These are phyloP conservation scores for Pseudoperonospora humuli DNA, from an alignment of 352 stramenopile species.

Conservation along the genomic window DNA sequence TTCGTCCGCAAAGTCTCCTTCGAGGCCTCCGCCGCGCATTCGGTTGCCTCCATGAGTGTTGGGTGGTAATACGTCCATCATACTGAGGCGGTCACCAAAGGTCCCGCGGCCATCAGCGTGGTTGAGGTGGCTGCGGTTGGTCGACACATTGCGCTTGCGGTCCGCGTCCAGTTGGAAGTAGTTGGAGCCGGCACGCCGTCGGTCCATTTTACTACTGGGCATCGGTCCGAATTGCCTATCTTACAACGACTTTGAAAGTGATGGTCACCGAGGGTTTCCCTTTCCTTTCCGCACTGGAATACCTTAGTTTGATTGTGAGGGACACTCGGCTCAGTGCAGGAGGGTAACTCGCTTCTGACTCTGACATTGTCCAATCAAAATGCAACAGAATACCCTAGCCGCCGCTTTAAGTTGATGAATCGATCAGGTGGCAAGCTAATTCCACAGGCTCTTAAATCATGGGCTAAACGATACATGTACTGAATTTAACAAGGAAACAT, in stretches of 20 bases:
- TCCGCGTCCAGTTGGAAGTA: constrained; percentile 78
- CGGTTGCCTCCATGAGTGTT: constrained; percentile 22
- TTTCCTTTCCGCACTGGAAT: constrained; percentile 2
- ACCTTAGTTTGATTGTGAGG: constrained; percentile 10
- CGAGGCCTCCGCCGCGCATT: constrained; percentile 31
- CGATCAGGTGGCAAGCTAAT: too few species aligned
- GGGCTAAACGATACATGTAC: too few species aligned
- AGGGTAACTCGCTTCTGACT: constrained; percentile 15
- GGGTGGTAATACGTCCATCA: constrained; percentile 53
- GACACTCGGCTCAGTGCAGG: constrained; percentile 2
- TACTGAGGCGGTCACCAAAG: constrained; percentile 50
- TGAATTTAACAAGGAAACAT: too few species aligned
- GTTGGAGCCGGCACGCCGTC: constrained; percentile 71
- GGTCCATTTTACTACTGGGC: constrained; percentile 38
- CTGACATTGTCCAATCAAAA: constrained; percentile 9
- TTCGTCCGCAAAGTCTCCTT: constrained; percentile 69
- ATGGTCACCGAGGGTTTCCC: constrained; percentile 5
- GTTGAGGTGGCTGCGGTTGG: constrained; percentile 31
- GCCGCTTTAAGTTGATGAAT: too few species aligned
- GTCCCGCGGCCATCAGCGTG: constrained; percentile 36
- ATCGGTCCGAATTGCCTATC: constrained; percentile 33
- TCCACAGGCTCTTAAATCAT: too few species aligned
- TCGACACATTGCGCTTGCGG: constrained; percentile 60
- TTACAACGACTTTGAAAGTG: constrained; percentile 11
- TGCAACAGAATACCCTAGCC: too few species aligned